Percentiles rank a stretch among this genome's conserved stretches.
phyloP scores from a whole-genome alignment of 2,329 filamentous ascomycete genomes.

The Claviceps sp. region DNA sequence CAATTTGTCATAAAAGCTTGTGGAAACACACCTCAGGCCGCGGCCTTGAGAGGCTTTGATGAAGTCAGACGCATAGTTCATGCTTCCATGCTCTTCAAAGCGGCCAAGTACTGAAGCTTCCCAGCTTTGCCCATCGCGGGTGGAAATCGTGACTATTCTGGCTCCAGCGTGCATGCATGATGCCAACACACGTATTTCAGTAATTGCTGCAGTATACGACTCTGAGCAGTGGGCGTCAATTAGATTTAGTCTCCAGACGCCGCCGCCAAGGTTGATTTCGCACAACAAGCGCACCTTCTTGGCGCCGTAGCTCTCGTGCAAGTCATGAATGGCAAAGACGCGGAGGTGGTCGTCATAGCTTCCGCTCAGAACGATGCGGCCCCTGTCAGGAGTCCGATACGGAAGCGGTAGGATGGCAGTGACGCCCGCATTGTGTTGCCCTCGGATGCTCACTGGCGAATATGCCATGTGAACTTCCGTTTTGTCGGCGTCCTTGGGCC shows the following conservation, averaged over 20 bases:
- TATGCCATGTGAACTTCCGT: constrained; percentile 5
- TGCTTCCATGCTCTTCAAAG: constrained; percentile 80
- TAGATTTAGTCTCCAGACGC: constrained; percentile 76
- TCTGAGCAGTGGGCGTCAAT: constrained; percentile 22
- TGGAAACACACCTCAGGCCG: constrained; percentile 44
- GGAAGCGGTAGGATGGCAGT: constrained; percentile 69
- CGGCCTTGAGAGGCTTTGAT: constrained; percentile 24
- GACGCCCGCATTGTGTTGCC: constrained; percentile 65
- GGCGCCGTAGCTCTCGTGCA: constrained; percentile 25
- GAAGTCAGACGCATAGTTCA: constrained; percentile 85
- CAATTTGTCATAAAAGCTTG: constrained; percentile 64
- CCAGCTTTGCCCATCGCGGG: constrained; percentile 33
- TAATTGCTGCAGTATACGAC: constrained; percentile 12
- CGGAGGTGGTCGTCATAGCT: constrained; percentile 83
- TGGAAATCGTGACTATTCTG: constrained; percentile 42
- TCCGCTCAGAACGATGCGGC: constrained; percentile 60
- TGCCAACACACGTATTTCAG: constrained; percentile 46
- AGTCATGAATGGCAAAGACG: constrained; percentile 40
- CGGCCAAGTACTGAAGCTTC: constrained; percentile 50
- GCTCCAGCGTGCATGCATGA: constrained; percentile 91
- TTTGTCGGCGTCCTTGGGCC: constrained; percentile 7
- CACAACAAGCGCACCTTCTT: constrained; percentile 40
- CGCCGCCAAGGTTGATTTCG: constrained; percentile 56
- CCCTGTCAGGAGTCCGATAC: constrained; percentile 24
- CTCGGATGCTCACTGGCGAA: constrained; percentile 23